phyloP scores from a whole-genome alignment of 192 early-diverging fungal species.

The Chytriomyces hyalinus region DNA sequence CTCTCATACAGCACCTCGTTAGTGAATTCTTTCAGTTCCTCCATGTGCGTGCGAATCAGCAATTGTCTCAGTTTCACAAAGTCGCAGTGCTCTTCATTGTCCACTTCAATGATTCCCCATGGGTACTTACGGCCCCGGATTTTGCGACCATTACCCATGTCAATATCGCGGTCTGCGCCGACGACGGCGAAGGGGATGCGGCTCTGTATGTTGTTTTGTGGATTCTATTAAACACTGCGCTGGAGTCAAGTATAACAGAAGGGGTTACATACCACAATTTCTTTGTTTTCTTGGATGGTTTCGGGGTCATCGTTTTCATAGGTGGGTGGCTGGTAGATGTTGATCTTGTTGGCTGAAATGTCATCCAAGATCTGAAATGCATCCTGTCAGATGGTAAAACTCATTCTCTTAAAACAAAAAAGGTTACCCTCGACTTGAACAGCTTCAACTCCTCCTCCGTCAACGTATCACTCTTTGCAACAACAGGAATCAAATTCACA shows the following conservation, averaged over 20 bases:
- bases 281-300: conserved; percentile 94
- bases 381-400: background rate
- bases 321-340: conserved; percentile 93
- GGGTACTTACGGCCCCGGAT: conserved; percentile 66
- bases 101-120: conserved; percentile 67
- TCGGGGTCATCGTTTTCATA: conserved; percentile 96
- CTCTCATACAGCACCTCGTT: conserved; percentile 69
- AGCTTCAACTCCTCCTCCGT: conserved; percentile 90
- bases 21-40: conserved; percentile 68
- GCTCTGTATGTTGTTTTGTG: conserved; percentile 31
- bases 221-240: background rate
- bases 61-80: conserved; percentile 65
- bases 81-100: conserved; percentile 69
- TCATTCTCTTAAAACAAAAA: background rate
- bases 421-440: conserved; percentile 74
- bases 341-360: conserved; percentile 90
- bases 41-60: conserved; percentile 81
- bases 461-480: conserved; percentile 98
- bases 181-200: conserved; percentile 68
- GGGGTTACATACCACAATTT: conserved; percentile 70
- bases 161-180: conserved; percentile 63
- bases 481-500: conserved; percentile 97
- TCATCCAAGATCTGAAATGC: conserved; percentile 82
- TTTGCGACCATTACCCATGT: conserved; percentile 54
- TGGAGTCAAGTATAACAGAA: background rate